Evolutionary conservation across 2,329 filamentous ascomycete genomes (phyloP), one percentile per base, ranked within the genome.

Genomic region (Intubia oerlemansii): DNA sequence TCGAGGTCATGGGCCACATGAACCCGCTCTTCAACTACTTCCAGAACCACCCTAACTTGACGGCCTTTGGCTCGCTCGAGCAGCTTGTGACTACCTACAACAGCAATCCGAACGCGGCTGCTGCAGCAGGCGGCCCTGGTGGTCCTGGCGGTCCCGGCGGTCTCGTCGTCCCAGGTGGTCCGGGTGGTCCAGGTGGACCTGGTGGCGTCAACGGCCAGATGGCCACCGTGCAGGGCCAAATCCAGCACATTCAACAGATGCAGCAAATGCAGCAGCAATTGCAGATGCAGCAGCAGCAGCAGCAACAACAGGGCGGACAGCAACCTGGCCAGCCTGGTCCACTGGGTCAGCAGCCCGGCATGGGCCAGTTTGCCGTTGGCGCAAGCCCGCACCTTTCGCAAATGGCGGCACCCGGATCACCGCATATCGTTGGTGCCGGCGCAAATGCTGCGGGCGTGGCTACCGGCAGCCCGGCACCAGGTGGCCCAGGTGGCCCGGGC

Each of bases 1-100:
- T 65, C 31, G 68, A 74, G 44, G 66, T 74, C 23, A 63, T 74
- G 53, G 63, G 64, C 33, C 64, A 71, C 42, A 72, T 73, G 67
- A 67, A 61, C 38, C 65, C 66, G 2, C 47, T 76, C 4, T 72
- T 76, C 44, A 47, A 45, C 28, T 72, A 58, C 39, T 66, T 56
- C 25, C 62, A 70, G 35, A 42, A 48, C 10, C 59, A 74, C 37
- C 53, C 62, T 3, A 51, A 51, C 7, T 45, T 70, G 3, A 52
- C 57, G 2, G 66, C 70, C 0, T 70, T 69, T 34, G 45, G 49
- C 14, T 66, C 68, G 3, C 55, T 76, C 16, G 60, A 70, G 16
- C 60, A 71, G 39, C 72, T 70, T 38, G 62, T 72, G 20, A 43
- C 38, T 21, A 53, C 46, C 28, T 56, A 65, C 36, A 56, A 52